Base-by-base conservation (phyloP, 768 basidiomycete species). In the Boletales sp. region DNA sequence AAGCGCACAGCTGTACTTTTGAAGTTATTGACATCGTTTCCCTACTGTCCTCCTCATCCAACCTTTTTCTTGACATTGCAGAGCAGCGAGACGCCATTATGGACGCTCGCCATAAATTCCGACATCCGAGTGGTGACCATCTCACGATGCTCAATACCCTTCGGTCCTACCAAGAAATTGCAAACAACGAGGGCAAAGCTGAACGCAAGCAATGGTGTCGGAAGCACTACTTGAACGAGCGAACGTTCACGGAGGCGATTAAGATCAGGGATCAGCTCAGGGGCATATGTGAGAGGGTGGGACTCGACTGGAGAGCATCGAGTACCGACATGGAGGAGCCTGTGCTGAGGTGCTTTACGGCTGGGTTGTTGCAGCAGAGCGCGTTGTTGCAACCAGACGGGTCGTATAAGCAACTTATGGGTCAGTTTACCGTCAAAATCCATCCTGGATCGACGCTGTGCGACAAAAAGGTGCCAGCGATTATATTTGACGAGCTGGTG, bases 401-500 rank as follows among this genome's bases (percentile, higher is more conserved):
- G 43, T 79, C 81, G 31, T 99, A 97, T 74, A 95, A 85, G 64
- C 89, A 82, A 63, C 74, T 81, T 4, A 80, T 90, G 74, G 88
- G 88, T 2, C 81, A 79, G 41, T 78, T 81, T 51, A 83, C 87
- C 19, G 77, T 98, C 50, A 95, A 94, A 66, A 88, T 99, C 18
- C 93, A 98, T 62, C 96, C 95, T 0, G 80, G 87, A 30, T 97
- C 94, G 30, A 77, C 81, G 4, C 63, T 98, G 59, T 80, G 79
- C 58, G 85, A 87, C 57, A 91, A 88, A 62, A 90, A 89, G 64
- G 81, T 84, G 0, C 84, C 84, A 0, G 91, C 87, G 6, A 92
- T 99, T 54, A 78, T 99, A 34, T 99, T 90, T 64, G 87, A 95
- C 65, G 96, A 99, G 63, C 71, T 99, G 63, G 95, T 96, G 54